Conservation (phyloP, 176 grass and related monocot species). For the Elymus sibiricus region DNA sequence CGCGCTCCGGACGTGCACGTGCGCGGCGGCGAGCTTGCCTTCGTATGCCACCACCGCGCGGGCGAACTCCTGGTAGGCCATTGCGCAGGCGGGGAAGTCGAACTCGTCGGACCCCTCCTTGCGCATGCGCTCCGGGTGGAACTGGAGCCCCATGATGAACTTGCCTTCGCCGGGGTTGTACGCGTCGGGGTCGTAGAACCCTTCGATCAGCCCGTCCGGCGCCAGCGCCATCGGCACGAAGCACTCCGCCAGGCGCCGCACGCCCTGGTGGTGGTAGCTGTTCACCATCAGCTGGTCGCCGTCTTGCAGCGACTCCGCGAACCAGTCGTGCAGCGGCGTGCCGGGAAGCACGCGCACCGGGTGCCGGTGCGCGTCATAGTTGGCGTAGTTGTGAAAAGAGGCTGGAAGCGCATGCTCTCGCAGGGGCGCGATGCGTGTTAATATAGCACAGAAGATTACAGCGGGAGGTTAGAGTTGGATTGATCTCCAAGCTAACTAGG, state of each 20-base stretch:
- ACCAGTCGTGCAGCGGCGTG: constrained; percentile 78
- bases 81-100: constrained; percentile 73
- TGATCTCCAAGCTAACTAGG: no score
- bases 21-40: constrained; percentile 32
- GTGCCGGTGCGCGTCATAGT: constrained; percentile 88
- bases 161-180: constrained; percentile 81
- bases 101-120: constrained; percentile 62
- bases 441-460: no score
- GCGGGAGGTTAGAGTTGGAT: no score
- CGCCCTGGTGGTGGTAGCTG: constrained; percentile 97
- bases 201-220: constrained; percentile 68
- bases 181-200: constrained; percentile 71
- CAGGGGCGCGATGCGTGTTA: background rate
- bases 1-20: background rate
- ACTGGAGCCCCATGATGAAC: constrained; percentile 90
- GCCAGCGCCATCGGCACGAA: constrained; percentile 84
- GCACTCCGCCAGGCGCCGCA: constrained; percentile 56
- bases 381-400: constrained; percentile 28
- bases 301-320: constrained; percentile 38
- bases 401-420: no score
- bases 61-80: constrained; percentile 83
- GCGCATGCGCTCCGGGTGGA: constrained; percentile 93
- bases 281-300: constrained; percentile 59
- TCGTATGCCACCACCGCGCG: constrained; percentile 72
- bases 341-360: constrained; percentile 33